These are phyloP conservation scores for Populus trichocarpa DNA, from an alignment of 441 rosid species.

Conservation along the genomic window DNA sequence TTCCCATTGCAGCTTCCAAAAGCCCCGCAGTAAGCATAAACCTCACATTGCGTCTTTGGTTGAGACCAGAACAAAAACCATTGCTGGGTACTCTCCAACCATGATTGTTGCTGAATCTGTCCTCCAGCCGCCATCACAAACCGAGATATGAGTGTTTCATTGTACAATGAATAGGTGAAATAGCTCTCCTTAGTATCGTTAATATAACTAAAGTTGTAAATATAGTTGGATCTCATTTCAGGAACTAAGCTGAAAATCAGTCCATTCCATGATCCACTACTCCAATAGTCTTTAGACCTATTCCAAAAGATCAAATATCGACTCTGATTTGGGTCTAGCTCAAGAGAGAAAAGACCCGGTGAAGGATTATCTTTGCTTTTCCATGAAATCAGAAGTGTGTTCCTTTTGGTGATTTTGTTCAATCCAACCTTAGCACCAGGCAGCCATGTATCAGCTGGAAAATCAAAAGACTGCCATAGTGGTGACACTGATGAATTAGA, in stretches of 20 bases:
- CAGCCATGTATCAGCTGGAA: slow-evolving; percentile 62
- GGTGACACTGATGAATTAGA: slow-evolving; percentile 24
- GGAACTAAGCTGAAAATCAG: slow-evolving; percentile 38
- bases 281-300: slow-evolving; percentile 39
- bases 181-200: slow-evolving; percentile 44
- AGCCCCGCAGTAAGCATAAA: slow-evolving; percentile 57
- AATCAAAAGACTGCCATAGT: slow-evolving; percentile 66
- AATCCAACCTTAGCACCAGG: slow-evolving; percentile 53
- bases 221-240: slow-evolving; percentile 48
- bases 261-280: slow-evolving; percentile 61
- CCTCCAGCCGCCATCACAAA: slow-evolving; percentile 52
- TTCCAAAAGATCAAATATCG: slow-evolving; percentile 52
- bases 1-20: slow-evolving; percentile 47
- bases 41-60: slow-evolving; percentile 59
- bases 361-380: slow-evolving; percentile 54
- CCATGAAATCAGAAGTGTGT: slow-evolving; percentile 52
- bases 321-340: slow-evolving; percentile 49
- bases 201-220: slow-evolving; percentile 50
- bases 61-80: slow-evolving; percentile 75
- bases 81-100: slow-evolving; percentile 20
- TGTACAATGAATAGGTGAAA: slow-evolving; percentile 46
- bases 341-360: slow-evolving; percentile 68
- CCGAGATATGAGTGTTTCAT: slow-evolving; percentile 23
- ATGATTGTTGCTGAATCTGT: slow-evolving; percentile 46
- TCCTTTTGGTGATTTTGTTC: slow-evolving; percentile 32